A percentile compares a stretch with the other conserved stretches of the same genome.
Evolutionary conservation across 106 monocot species (phyloP).

Genomic region (Agapanthus africanus): DNA sequence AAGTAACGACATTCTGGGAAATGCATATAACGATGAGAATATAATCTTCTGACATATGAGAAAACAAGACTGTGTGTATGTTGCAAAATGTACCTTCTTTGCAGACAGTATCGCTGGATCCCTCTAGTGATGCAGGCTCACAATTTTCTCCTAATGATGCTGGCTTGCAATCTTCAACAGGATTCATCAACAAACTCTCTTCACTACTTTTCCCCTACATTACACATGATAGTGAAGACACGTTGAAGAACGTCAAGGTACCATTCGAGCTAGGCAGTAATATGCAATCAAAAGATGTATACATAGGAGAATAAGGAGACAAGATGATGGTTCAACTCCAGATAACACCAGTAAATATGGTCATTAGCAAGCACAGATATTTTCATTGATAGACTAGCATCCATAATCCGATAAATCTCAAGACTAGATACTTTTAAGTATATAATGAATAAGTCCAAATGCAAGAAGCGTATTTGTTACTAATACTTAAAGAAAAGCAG

Average conservation of each 20-base stretch:
- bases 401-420: not conserved
- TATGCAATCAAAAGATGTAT: not conserved
- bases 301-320: not conserved
- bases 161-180: constrained; percentile 18
- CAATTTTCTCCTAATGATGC: constrained; percentile 11
- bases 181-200: constrained; percentile 19
- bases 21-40: not conserved
- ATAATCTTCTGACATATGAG: not conserved
- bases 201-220: constrained; percentile 41
- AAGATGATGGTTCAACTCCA: not conserved
- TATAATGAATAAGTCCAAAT: not conserved
- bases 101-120: constrained; percentile 8
- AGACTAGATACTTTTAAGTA: not conserved
- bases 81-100: constrained; percentile 14
- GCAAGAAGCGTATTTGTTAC: not conserved
- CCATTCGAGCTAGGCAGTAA: not conserved
- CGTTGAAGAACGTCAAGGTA: not conserved
- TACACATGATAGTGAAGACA: not conserved
- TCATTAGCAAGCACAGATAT: not conserved
- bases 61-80: not conserved
- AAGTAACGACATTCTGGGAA: too few species aligned
- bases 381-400: not conserved
- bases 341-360: constrained; percentile 1
- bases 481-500: not conserved
- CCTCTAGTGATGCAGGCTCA: constrained; percentile 17